These are phyloP conservation scores for Diaporthe vexans DNA, from an alignment of 2,329 filamentous ascomycete species.

Conservation along the genomic window DNA sequence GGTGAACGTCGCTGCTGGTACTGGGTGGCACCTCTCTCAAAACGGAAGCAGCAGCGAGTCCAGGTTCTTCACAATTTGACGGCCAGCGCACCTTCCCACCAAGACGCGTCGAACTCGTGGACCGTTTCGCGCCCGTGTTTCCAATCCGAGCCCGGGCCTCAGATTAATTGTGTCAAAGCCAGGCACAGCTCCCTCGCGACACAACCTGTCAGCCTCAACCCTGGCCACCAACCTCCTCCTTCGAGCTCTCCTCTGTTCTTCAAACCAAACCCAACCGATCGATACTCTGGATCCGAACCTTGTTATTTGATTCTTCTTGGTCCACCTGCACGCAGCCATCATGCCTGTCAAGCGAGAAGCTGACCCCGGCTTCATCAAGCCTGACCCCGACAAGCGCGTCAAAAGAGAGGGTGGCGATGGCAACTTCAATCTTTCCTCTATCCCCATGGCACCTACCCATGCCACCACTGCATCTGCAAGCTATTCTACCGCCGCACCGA, in stretches of 20 bases:
- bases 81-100: constrained; percentile 3
- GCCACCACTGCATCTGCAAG: not conserved
- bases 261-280: too few relatives aligned
- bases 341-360: constrained; percentile 33
- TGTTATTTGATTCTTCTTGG: not conserved
- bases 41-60: not conserved
- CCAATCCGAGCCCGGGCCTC: not conserved
- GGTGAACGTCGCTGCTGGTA: not conserved
- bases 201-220: not conserved
- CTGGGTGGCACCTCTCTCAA: not conserved
- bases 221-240: not conserved
- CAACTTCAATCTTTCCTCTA: constrained; percentile 16
- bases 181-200: not conserved
- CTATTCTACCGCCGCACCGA: not conserved
- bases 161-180: not conserved
- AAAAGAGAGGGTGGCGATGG: constrained; percentile 33
- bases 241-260: not conserved
- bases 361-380: constrained; percentile 19
- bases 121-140: not conserved
- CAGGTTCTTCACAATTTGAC: not conserved
- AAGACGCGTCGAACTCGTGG: not conserved
- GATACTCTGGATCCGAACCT: not conserved
- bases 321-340: not conserved
- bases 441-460: constrained; percentile 19
- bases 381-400: constrained; percentile 31